Evolutionary conservation across 352 stramenopile genomes (phyloP), one percentile per base, ranked within the genome.

Genomic region (Discostella stelligera): DNA sequence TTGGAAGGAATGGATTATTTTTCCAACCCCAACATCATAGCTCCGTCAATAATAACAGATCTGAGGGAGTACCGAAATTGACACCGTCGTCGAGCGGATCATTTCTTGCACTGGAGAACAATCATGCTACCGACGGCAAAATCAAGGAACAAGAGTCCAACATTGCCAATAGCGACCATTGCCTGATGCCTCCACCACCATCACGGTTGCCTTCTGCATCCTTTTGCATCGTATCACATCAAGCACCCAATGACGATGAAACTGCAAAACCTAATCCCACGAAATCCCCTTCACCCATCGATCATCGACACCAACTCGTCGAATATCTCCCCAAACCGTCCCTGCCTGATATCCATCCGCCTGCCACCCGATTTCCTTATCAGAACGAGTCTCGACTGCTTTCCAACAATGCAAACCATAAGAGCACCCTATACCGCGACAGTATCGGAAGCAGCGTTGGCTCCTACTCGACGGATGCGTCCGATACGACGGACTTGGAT

Each of bases 401-500:
- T 16, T 39, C 39, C 20, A 60, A 70, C 37, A 65, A 48, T 27
- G 5, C 16, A 52, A 52, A 56, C 49, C 32, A 37, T 10, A 18
- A 10, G 8, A 44, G 23, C 53, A 41, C 54, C 54, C 4, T 16
- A 53, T 18, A 46, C 23, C 9, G 25, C 23, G 20, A 49, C 9
- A 66, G 48, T 21, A 6, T 48, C 60, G 21, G 25, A n/a, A 9
- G 37, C 54, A 53, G 55, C 30, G 25, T 65, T 32, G 25, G 52
- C 20, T 72, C 20, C 10, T 41, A 68, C 1, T 60, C 53, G 16
- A 77, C 68, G 11, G 71, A 73, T 32, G 73, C 58, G 25, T 77
- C 64, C 55, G 74, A 85, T 20, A 82, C 75, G 0, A 91, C 85
- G 27, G 86, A 92, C 75, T 67, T 92, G 11, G 83, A 92, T 73